Evolutionary conservation across 805 yeast genomes (phyloP).

Genomic region (Saccharomycopsis sp.): DNA sequence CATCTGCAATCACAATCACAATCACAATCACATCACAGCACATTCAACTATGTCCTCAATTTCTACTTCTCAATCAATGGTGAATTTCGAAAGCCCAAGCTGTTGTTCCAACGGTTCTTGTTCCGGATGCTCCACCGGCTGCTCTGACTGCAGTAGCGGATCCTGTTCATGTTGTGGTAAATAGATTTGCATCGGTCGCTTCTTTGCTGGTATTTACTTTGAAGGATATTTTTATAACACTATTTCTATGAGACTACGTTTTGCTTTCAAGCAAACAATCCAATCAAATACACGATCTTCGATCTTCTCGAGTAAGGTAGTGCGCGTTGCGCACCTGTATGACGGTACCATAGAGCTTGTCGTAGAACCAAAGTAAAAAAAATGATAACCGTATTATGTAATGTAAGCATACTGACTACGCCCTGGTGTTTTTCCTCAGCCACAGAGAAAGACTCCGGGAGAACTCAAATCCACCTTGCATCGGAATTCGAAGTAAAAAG

Average conservation of each 20-base stretch:
- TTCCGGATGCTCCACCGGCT: neutral
- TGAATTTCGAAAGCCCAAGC: neutral
- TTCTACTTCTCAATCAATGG: neutral
- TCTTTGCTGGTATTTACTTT: no score
- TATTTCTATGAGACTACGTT: no score
- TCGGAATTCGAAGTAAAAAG: neutral
- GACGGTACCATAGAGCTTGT: no score
- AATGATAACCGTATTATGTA: no score
- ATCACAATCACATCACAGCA: neutral
- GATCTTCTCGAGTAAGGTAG: no score
- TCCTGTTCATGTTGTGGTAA: neutral
- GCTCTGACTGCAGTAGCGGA: neutral
- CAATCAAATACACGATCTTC: neutral
- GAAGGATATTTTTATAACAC: no score
- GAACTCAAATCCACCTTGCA: no score
- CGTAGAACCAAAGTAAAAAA: no score
- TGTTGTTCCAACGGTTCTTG: neutral
- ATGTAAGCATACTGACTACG: no score
- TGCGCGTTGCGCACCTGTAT: no score
- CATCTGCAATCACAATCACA: neutral
- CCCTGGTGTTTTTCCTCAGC: neutral
- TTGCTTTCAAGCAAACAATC: no score
- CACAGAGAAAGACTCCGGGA: neutral
- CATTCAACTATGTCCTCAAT: neutral
- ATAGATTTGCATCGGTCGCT: neutral